Evolutionary conservation across 1,284 basidiomycete species (phyloP).

Genomic region (Quambalaria eucalypti): DNA sequence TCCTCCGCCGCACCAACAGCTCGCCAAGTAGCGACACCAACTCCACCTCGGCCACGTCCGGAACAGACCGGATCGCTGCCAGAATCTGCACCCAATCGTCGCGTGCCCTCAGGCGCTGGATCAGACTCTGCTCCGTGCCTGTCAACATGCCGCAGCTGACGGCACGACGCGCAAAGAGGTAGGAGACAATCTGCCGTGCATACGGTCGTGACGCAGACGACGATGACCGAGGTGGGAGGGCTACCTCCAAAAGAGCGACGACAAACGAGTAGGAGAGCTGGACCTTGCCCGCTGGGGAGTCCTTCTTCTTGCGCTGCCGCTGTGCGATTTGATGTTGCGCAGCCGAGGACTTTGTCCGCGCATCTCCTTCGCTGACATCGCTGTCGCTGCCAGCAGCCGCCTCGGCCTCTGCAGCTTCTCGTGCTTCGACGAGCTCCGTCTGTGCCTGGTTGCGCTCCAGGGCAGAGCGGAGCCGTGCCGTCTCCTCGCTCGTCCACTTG

Average conservation of each 20-base stretch:
- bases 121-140: not conserved
- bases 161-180: not conserved
- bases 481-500: not conserved
- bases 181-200: not conserved
- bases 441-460: not conserved
- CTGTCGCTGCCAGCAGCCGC: not conserved
- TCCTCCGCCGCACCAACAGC: too few relatives aligned
- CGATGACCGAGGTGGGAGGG: not conserved
- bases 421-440: not conserved
- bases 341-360: not conserved
- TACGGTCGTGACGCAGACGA: not conserved
- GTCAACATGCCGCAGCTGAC: not conserved
- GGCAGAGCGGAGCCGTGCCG: not conserved
- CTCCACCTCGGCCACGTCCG: not conserved
- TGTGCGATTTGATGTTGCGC: not conserved
- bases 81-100: not conserved
- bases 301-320: not conserved
- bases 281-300: not conserved
- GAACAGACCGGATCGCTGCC: not conserved
- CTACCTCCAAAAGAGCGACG: not conserved
- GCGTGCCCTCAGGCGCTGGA: not conserved
- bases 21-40: not conserved
- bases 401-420: not conserved
- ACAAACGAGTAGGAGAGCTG: not conserved
- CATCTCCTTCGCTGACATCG: not conserved